A percentile compares a stretch with the other conserved stretches of the same genome.
Conservation (phyloP, 164 flowering plant genomes). For the Chimonanthus praecox region DNA sequence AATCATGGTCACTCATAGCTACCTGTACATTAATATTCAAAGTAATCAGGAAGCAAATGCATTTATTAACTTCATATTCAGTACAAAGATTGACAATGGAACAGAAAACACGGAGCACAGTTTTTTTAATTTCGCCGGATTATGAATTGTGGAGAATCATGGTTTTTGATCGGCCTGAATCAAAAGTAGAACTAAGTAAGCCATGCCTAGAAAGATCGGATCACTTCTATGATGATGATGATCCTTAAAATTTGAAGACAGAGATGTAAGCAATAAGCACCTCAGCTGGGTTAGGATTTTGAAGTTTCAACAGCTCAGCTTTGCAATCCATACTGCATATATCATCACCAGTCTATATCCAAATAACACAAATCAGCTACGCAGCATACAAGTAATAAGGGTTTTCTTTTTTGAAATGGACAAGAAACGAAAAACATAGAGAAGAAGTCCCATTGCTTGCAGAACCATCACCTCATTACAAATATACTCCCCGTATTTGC, state of each 20-base stretch:
- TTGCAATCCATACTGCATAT: constrained; percentile 92
- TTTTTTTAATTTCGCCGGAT: too few relatives aligned
- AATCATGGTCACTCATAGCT: constrained; percentile 13
- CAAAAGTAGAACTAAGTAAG: too few relatives aligned
- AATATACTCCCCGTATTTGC: constrained; percentile 86
- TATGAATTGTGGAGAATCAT: too few relatives aligned
- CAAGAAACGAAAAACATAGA: neutral
- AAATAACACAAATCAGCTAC: constrained; percentile 7
- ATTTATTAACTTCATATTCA: neutral
- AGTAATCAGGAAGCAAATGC: neutral
- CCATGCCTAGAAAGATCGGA: too few relatives aligned
- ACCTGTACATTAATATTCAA: constrained; percentile 26
- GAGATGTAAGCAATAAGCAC: constrained; percentile 16
- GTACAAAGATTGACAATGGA: neutral
- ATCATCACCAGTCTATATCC: constrained; percentile 75
- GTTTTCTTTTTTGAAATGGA: too few relatives aligned
- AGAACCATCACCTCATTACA: constrained; percentile 55
- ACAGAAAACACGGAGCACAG: neutral
- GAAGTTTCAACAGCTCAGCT: constrained; percentile 38
- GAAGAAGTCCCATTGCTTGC: neutral
- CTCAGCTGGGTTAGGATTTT: constrained; percentile 27
- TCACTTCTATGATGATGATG: neutral
- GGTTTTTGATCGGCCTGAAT: too few relatives aligned
- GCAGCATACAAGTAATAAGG: neutral
- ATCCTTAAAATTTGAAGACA: neutral